Conservation (phyloP, 2,329 filamentous ascomycete genomes). For the Aspergillus sergii region DNA sequence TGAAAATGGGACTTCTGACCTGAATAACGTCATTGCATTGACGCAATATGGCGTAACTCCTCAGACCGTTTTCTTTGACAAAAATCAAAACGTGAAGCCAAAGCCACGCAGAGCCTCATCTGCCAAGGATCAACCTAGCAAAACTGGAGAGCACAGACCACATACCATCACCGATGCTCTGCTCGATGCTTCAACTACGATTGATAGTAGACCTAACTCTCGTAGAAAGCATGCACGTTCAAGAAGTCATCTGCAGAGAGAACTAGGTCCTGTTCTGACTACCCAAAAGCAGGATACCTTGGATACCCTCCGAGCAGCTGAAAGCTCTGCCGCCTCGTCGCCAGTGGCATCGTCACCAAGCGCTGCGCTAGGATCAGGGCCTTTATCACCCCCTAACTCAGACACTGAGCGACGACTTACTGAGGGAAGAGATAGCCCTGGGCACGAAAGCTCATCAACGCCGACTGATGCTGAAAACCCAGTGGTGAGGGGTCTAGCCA, state of each 20-base stretch:
- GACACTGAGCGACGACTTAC: constrained; percentile 39
- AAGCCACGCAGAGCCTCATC: constrained; percentile 37
- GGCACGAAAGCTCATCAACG: constrained; percentile 34
- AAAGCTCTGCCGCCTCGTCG: constrained; percentile 33
- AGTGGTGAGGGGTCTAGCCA: constrained; percentile 28
- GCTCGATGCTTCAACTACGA: constrained; percentile 86
- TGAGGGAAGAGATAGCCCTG: constrained; percentile 26
- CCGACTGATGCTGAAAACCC: constrained; percentile 34
- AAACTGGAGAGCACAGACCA: constrained; percentile 47
- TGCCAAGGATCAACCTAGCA: constrained; percentile 32
- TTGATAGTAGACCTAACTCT: constrained; percentile 65
- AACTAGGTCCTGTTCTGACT: constrained; percentile 20
- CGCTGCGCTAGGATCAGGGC: constrained; percentile 32
- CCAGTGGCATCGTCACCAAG: constrained; percentile 41
- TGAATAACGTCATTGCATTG: constrained; percentile 73
- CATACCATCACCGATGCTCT: constrained; percentile 90
- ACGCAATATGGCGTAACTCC: constrained; percentile 76
- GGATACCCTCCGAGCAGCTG: constrained; percentile 25
- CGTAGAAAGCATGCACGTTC: constrained; percentile 43
- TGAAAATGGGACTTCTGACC: constrained; percentile 42
- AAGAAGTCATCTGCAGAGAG: constrained; percentile 44
- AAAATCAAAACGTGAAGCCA: constrained; percentile 59
- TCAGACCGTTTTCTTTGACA: constrained; percentile 92
- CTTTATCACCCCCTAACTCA: constrained; percentile 36
- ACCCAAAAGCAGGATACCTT: constrained; percentile 23